phyloP scores from a whole-genome alignment of 768 basidiomycete genomes.

The Hericium erinaceus region DNA sequence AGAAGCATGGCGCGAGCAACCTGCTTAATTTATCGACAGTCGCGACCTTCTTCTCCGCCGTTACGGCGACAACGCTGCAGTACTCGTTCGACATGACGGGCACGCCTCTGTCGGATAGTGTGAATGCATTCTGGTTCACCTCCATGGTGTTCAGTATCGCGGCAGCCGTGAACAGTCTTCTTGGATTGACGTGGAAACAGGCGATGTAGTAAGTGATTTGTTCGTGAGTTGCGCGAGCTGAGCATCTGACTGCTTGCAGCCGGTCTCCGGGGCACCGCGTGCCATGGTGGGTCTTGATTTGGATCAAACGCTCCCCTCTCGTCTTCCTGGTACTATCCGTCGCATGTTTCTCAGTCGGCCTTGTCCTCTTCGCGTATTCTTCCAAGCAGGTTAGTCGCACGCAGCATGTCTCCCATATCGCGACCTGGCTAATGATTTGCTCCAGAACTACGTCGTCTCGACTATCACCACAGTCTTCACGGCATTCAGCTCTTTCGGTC shows the following conservation, averaged over 20 bases:
- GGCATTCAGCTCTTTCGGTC: conserved; percentile 61
- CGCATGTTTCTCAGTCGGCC: conserved; percentile 71
- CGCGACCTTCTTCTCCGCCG: conserved; percentile 70
- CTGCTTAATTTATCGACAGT: conserved; percentile 68
- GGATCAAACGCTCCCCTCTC: conserved; percentile 79
- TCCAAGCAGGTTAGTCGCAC: conserved; percentile 46
- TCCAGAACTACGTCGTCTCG: conserved; percentile 49
- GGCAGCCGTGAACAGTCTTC: conserved; percentile 67
- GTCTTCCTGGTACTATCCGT: conserved; percentile 81
- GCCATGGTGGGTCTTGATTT: conserved; percentile 79
- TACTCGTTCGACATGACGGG: conserved; percentile 46
- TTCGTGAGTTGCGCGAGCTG: background rate
- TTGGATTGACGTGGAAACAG: conserved; percentile 73
- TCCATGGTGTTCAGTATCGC: conserved; percentile 71
- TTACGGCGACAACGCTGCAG: conserved; percentile 65
- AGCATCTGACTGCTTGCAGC: conserved; percentile 25
- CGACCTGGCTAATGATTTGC: background rate
- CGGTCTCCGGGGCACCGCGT: conserved; percentile 69
- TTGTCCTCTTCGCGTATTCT: conserved; percentile 70
- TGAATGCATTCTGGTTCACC: conserved; percentile 69
- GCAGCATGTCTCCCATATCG: background rate
- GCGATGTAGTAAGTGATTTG: conserved; percentile 64
- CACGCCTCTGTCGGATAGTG: conserved; percentile 34
- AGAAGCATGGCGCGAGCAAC: conserved; percentile 62
- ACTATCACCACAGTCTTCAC: conserved; percentile 73